These are phyloP conservation scores for Pleurotus platypus DNA, from an alignment of 768 basidiomycete species.

Conservation along the genomic window DNA sequence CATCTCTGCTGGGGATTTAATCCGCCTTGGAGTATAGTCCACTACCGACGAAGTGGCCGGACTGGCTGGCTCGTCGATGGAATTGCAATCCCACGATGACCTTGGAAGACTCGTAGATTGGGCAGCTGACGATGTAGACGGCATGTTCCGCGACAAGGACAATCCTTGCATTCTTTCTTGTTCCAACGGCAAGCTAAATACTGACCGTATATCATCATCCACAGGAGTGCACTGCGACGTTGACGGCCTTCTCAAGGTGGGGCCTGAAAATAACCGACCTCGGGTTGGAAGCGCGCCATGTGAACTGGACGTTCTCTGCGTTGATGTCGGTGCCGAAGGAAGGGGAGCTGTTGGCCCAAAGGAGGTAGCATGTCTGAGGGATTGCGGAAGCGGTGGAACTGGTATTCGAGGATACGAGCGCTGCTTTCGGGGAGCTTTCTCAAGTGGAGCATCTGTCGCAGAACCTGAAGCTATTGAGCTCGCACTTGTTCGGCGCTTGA, in stretches of 20 bases:
- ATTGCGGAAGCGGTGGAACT: constrained; percentile 46
- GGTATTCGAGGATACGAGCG: constrained; percentile 58
- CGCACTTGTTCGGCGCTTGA: constrained; percentile 19
- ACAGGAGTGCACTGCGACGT: constrained; percentile 36
- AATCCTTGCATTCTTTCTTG: constrained; percentile 26
- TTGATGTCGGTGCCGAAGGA: constrained; percentile 6
- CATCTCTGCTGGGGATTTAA: constrained; percentile 66
- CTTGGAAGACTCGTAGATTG: background rate
- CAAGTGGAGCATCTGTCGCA: constrained; percentile 23
- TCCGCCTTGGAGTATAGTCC: constrained; percentile 61
- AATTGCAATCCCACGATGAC: background rate
- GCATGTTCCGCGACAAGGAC: constrained; percentile 11
- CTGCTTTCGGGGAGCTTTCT: constrained; percentile 46
- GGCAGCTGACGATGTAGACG: background rate
- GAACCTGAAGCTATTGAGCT: constrained; percentile 7
- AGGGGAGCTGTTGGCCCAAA: constrained; percentile 16
- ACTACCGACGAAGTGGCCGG: constrained; percentile 21
- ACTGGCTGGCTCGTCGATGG: constrained; percentile 24
- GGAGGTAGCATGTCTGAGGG: constrained; percentile 28
- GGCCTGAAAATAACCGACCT: constrained; percentile 64
- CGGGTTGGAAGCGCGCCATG: constrained; percentile 26
- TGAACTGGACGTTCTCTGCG: constrained; percentile 24
- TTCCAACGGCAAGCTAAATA: constrained; percentile 50
- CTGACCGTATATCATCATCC: constrained; percentile 54
- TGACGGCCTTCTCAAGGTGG: constrained; percentile 49